These are phyloP conservation scores for Arxiozyma slooffiae DNA, from an alignment of 1,139 yeast genomes.

Conservation along the genomic window DNA sequence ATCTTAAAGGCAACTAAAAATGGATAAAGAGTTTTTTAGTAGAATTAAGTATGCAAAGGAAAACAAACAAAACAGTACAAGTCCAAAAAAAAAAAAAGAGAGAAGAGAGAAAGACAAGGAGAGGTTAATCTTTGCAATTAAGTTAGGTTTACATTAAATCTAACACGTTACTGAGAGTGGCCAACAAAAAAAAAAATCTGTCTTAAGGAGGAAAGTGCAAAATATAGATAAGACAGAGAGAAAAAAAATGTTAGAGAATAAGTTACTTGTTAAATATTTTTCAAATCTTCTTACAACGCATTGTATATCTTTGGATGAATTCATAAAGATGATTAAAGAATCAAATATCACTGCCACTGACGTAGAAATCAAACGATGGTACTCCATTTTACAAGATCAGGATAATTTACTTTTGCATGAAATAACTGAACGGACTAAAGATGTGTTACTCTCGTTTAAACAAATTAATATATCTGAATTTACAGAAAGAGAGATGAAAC, in stretches of 20 bases:
- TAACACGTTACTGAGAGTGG: no score
- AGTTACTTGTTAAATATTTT: background rate
- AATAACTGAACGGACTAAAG: background rate
- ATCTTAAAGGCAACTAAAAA: no score
- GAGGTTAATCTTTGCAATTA: no score
- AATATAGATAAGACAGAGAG: background rate
- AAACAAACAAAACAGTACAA: no score
- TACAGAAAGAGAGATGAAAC: slow-evolving; percentile 10
- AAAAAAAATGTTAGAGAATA: background rate
- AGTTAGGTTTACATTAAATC: no score
- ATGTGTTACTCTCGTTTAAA: background rate
- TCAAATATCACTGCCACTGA: background rate
- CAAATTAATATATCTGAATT: slow-evolving; percentile 5
- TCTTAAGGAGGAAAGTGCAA: background rate
- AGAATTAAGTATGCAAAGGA: no score
- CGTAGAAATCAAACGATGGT: slow-evolving; percentile 1
- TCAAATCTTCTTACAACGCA: background rate
- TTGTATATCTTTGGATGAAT: background rate
- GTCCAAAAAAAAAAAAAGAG: no score
- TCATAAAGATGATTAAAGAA: background rate
- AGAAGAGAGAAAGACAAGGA: no score
- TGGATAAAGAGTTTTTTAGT: no score
- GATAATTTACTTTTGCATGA: background rate
- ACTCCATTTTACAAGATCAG: background rate
- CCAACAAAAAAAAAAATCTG: no score